Percentiles rank a stretch among this genome's conserved stretches.
These are phyloP conservation scores for Lepraria neglecta DNA, from an alignment of 495 filamentous ascomycete genomes.

Conservation along the genomic window DNA sequence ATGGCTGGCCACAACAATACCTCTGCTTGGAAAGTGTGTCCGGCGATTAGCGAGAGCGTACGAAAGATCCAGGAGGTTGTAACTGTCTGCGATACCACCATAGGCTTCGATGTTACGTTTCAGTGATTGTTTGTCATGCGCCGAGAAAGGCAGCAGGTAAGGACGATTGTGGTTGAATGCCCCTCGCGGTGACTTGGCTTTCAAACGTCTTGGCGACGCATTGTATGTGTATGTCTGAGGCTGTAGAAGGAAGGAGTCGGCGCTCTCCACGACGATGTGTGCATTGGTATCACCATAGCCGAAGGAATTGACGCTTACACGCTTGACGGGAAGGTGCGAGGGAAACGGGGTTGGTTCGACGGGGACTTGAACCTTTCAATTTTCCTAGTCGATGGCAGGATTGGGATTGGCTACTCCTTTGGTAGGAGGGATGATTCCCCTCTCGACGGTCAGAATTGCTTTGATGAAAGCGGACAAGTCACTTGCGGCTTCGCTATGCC, in stretches of 20 bases:
- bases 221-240: neutral
- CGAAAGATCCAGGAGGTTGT: constrained; percentile 18
- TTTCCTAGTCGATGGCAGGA: constrained; percentile 30
- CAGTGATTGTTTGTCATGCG: constrained; percentile 32
- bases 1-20: constrained; percentile 20
- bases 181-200: neutral
- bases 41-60: constrained; percentile 20
- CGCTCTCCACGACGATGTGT: constrained; percentile 35
- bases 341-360: constrained; percentile 13
- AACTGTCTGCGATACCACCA: constrained; percentile 22
- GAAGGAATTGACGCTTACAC: constrained; percentile 35
- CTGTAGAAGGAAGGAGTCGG: neutral
- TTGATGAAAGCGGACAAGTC: constrained; percentile 33
- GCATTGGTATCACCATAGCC: constrained; percentile 43
- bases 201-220: neutral
- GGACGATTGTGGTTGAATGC: neutral
- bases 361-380: constrained; percentile 25
- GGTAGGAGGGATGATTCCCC: constrained; percentile 39
- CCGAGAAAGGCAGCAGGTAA: constrained; percentile 20
- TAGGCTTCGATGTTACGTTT: constrained; percentile 30
- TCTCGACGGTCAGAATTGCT: constrained; percentile 27
- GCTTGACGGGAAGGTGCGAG: neutral
- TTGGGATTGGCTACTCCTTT: constrained; percentile 35
- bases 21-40: constrained; percentile 17
- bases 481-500: constrained; percentile 32